Evolutionary conservation across 2,329 filamentous ascomycete species (phyloP), one percentile per base, ranked within the genome.

Genomic region (Exophiala sp.): DNA sequence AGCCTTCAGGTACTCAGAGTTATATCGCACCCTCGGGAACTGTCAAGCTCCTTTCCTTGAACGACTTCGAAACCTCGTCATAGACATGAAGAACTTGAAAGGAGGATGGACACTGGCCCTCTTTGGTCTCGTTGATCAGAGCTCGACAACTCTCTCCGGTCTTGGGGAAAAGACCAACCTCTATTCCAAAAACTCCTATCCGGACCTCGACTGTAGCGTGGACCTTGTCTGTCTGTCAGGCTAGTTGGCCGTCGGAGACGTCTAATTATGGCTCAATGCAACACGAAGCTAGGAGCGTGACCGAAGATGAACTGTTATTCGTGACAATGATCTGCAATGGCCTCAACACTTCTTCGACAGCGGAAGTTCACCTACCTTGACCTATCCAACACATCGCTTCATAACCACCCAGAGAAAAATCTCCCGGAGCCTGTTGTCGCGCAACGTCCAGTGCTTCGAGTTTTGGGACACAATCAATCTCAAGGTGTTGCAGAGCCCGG

Each of bases 371-470:
- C 23, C 14, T 10, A 18, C 16, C 9, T 23, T 14, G 13, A 19
- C 11, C n/a, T 11, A 29, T 29, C 6, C 3, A 44, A 23, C n/a
- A 23, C 4, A 4, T 42, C n/a, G 22, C 39, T 42, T 42, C 39
- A 42, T 42, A 42, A 6, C 21, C 6, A 24, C 23, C 19, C 6
- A 10, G 39, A 44, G 27, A n/a, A 22, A 39, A 19, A 24, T 2
- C 16, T n/a, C 34, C 13, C n/a, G 16, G 34, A 39, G 13, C 24
- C 14, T 47, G 44, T 30, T 47, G 44, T 16, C 44, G 32, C 19
- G 34, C 44, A 38, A 47, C 44, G 13, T 40, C n/a, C 34, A 47
- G 14, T 47, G 35, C 16, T 47, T 39, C 34, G 44, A 47, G 2
- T 47, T 47, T 8, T 24, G 16, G 18, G 13, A 21, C 16, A 39